Evolutionary conservation across 2,329 filamentous ascomycete genomes (phyloP).

Genomic region (Pseudogymnoascus sp.): DNA sequence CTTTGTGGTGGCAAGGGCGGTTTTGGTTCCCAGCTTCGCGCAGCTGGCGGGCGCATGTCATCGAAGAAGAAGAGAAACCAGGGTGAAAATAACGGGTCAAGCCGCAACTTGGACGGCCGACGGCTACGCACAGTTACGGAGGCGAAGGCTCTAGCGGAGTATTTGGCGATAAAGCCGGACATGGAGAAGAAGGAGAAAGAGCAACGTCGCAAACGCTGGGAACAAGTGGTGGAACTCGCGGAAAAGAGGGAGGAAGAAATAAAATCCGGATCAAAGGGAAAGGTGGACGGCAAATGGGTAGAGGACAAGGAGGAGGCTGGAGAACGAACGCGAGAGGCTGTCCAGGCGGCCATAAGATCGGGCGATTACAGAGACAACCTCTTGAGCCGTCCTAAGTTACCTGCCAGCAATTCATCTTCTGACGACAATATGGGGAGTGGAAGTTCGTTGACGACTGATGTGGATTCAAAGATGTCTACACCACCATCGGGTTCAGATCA

Average conservation of each 20-base stretch:
- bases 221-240: conserved; percentile 76
- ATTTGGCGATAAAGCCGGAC: conserved; percentile 88
- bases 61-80: conserved; percentile 77
- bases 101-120: conserved; percentile 85
- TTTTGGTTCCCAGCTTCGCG: conserved; percentile 93
- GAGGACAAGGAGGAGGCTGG: conserved; percentile 88
- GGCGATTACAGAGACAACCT: conserved; percentile 55
- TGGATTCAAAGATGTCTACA: conserved; percentile 36
- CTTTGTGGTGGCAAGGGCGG: conserved; percentile 93
- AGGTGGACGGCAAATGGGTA: conserved; percentile 85
- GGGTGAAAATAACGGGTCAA: conserved; percentile 79
- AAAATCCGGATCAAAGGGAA: conserved; percentile 59
- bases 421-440: conserved; percentile 22
- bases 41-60: conserved; percentile 95
- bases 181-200: conserved; percentile 95
- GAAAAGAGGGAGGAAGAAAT: conserved; percentile 80
- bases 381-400: conserved; percentile 34
- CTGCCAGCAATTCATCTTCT: conserved; percentile 32
- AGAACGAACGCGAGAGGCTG: conserved; percentile 72
- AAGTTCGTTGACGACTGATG: conserved; percentile 24
- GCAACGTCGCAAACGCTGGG: conserved; percentile 73
- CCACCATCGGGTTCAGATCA: conserved; percentile 36
- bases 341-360: conserved; percentile 59
- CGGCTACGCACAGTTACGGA: conserved; percentile 87
- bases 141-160: conserved; percentile 90